Percentiles rank a stretch among this genome's conserved stretches.
Evolutionary conservation across 768 basidiomycete species (phyloP).

Genomic region (Asterophora lycoperdoides): DNA sequence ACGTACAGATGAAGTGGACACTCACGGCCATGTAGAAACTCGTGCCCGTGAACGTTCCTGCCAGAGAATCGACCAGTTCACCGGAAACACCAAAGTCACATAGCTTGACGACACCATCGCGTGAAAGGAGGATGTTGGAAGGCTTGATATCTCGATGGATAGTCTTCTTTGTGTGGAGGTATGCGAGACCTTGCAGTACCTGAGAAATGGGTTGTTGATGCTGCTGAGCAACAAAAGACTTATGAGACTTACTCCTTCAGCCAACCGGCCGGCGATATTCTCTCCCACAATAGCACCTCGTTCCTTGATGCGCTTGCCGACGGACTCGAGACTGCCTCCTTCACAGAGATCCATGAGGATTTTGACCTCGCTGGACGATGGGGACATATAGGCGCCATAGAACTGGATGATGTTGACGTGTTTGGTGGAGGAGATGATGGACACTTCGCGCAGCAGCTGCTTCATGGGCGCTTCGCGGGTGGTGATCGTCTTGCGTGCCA

Average conservation of each 20-base stretch:
- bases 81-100: slow-evolving; percentile 98
- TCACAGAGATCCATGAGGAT: slow-evolving; percentile 91
- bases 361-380: slow-evolving; percentile 87
- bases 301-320: slow-evolving; percentile 80
- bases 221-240: not conserved
- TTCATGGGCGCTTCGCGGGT: slow-evolving; percentile 86
- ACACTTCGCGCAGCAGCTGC: slow-evolving; percentile 89
- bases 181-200: slow-evolving; percentile 89
- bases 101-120: slow-evolving; percentile 86
- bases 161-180: slow-evolving; percentile 85
- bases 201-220: slow-evolving; percentile 22
- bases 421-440: slow-evolving; percentile 79
- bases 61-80: slow-evolving; percentile 84
- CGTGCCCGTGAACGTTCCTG: slow-evolving; percentile 96
- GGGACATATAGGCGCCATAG: slow-evolving; percentile 88
- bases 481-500: slow-evolving; percentile 95
- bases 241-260: slow-evolving; percentile 72
- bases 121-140: slow-evolving; percentile 86
- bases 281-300: slow-evolving; percentile 78
- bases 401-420: slow-evolving; percentile 89
- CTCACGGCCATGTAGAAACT: slow-evolving; percentile 98
- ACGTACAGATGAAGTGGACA: slow-evolving; percentile 16
- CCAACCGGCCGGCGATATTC: slow-evolving; percentile 84
- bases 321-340: slow-evolving; percentile 85
- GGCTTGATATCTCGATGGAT: slow-evolving; percentile 97